These are phyloP conservation scores for Trifolium fragiferum DNA, from an alignment of 306 rosid genomes.

Conservation along the genomic window DNA sequence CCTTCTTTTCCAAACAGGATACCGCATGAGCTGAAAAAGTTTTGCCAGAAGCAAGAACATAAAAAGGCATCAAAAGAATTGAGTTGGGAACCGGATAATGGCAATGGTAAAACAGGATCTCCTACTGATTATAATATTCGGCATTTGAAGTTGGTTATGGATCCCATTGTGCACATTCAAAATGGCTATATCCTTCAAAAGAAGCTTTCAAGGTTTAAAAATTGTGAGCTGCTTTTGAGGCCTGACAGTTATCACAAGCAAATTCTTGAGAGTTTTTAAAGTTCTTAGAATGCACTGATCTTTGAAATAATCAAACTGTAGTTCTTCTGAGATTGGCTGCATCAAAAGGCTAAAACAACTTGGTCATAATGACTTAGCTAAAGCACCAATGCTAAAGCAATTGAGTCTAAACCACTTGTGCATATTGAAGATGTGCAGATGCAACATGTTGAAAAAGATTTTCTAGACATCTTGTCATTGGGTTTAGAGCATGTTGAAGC, in stretches of 20 bases:
- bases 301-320: not conserved
- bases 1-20: not conserved
- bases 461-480: no score
- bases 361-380: no score
- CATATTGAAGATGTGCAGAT: no score
- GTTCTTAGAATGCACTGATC: not conserved
- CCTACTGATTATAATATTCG: not conserved
- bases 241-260: not conserved
- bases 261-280: not conserved
- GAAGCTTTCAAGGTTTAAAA: not conserved
- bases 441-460: no score
- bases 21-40: no score
- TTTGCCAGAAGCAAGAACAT: not conserved
- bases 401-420: no score
- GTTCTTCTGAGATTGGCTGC: no score
- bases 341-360: no score
- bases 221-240: not conserved
- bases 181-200: not conserved
- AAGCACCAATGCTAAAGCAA: no score
- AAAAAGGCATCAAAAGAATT: not conserved
- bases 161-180: not conserved
- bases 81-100: not conserved
- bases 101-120: not conserved
- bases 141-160: not conserved
- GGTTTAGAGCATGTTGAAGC: no score